These are phyloP conservation scores for Coffea humblotiana DNA, from an alignment of 305 asterid species.

Conservation along the genomic window DNA sequence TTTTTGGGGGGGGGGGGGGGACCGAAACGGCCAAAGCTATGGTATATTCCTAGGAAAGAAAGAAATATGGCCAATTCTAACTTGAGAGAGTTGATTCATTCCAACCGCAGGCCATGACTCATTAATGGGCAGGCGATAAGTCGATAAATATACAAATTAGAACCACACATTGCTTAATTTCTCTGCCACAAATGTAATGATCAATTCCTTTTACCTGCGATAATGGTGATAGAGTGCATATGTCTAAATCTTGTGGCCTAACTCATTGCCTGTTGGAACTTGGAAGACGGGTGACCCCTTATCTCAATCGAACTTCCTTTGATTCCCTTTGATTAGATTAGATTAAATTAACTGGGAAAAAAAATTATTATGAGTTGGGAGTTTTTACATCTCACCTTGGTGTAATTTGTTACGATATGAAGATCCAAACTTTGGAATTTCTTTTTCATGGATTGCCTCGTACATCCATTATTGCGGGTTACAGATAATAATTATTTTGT, in stretches of 20 bases:
- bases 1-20: too few relatives aligned
- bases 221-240: conserved; percentile 21
- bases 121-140: conserved; percentile 37
- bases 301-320: not conserved
- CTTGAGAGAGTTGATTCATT: conserved; percentile 1
- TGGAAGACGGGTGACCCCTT: not conserved
- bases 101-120: not conserved
- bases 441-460: not conserved
- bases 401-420: not conserved
- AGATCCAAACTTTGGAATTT: not conserved
- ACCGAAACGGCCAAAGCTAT: not conserved
- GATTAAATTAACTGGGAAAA: too few relatives aligned
- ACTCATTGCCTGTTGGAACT: not conserved
- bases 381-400: not conserved
- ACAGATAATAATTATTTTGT: not conserved
- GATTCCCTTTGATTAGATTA: not conserved
- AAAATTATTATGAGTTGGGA: not conserved
- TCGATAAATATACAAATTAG: conserved; percentile 27
- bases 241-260: not conserved
- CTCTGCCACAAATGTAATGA: conserved; percentile 54
- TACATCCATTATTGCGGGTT: too few relatives aligned
- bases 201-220: conserved; percentile 19
- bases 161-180: conserved; percentile 44
- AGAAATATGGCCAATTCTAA: not conserved
- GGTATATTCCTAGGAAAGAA: not conserved